Base-by-base conservation (phyloP, 192 early-diverging fungal species). In the Mortierella antarctica region DNA sequence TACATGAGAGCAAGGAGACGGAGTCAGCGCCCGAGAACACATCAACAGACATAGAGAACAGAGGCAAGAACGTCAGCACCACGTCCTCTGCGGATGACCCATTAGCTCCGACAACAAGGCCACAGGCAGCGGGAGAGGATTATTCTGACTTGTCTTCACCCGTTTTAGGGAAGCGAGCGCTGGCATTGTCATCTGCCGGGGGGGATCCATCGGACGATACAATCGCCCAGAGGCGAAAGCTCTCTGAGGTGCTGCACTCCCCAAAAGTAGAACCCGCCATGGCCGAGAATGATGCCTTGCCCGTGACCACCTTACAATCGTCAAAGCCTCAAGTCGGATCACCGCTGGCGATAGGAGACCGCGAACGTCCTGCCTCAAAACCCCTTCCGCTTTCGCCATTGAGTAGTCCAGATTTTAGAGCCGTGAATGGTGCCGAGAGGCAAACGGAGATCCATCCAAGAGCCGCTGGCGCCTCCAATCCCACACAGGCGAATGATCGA, bases 81-180 rank as follows among this genome's bases (percentile, higher is more conserved):
- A 31, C 31, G 3, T 31, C 31, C 31, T 31, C 31, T 31, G 31
- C 31, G 31, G 31, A 31, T 31, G 31, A 31, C 3, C 31, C 31
- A 31, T 31, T 3, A 31, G 31, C 31, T 31, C 31, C 1, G 31
- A 31, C 31, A 31, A 31, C 31, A 31, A 31, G 31, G 31, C 31
- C 31, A 31, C 31, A 31, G 31, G 31, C 3, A 31, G 31, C 31
- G 31, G 56, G 14, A 23, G 48, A 58, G 3, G 65, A 45, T 6
- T n/a, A 23, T 4, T 6, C 58, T 7, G 54, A 42, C 5, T 48
- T 10, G 49, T 49, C 67, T 23, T 63, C 74, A 2, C 74, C 74
- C 18, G 54, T 80, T 13, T 65, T 80, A 39, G 77, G 77, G 2
- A 80, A 80, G 54, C 69, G 77, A 21, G 52, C 64, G 5, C 65